Evolutionary conservation across 192 early-diverging fungal genomes (phyloP).

Genomic region (Entrophospora sp.): DNA sequence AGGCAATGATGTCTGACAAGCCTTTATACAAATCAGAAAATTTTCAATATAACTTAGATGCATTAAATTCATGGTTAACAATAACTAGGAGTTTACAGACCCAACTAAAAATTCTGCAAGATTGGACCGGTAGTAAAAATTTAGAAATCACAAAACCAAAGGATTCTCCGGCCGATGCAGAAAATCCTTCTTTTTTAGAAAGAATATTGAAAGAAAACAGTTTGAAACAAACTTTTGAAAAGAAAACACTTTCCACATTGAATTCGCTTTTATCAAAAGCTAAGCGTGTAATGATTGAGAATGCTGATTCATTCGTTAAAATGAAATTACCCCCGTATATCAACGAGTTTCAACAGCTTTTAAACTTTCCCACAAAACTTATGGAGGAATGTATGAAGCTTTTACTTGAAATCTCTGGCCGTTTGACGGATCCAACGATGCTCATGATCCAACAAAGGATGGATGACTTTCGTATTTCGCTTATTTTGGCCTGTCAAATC

Average conservation of each 20-base stretch:
- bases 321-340: constrained; percentile 67
- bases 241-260: constrained; percentile 55
- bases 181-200: constrained; percentile 73
- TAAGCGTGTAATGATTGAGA: constrained; percentile 60
- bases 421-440: constrained; percentile 44
- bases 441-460: constrained; percentile 69
- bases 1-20: constrained; percentile 48
- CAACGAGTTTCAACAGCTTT: constrained; percentile 56
- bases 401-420: constrained; percentile 57
- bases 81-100: constrained; percentile 60
- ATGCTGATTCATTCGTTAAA: constrained; percentile 51
- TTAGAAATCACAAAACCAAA: constrained; percentile 48
- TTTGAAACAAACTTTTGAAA: constrained; percentile 67
- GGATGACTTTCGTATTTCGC: constrained; percentile 66
- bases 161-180: constrained; percentile 34
- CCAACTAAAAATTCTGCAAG: constrained; percentile 64
- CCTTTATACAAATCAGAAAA: constrained; percentile 56
- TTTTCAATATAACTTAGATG: constrained; percentile 64
- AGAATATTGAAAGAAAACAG: constrained; percentile 76
- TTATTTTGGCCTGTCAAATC: constrained; percentile 62
- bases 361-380: constrained; percentile 70
- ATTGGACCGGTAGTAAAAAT: constrained; percentile 74
- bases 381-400: constrained; percentile 75
- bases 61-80: constrained; percentile 70
- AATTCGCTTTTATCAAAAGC: constrained; percentile 50